phyloP scores from a whole-genome alignment of 331 rosid genomes.

The Acacia concinna region DNA sequence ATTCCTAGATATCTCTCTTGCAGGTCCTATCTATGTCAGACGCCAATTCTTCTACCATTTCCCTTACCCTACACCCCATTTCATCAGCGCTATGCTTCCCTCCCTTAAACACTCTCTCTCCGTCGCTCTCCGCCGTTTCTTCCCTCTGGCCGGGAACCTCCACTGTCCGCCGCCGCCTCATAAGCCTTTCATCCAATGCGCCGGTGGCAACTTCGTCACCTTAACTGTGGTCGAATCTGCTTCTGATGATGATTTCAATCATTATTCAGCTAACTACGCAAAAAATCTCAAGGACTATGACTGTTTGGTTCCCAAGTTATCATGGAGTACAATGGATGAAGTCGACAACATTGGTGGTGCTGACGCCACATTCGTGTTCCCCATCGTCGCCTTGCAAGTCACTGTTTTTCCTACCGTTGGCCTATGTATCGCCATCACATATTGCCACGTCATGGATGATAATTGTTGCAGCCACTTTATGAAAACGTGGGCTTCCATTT shows the following conservation, averaged over 20 bases:
- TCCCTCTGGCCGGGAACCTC: constrained; percentile 53
- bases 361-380: constrained; percentile 30
- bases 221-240: constrained; percentile 31
- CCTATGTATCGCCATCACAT: constrained; percentile 48
- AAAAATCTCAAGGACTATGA: constrained; percentile 23
- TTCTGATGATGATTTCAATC: constrained; percentile 23
- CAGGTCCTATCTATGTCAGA: constrained; percentile 20
- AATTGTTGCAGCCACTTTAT: constrained; percentile 40
- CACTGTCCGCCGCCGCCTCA: constrained; percentile 43
- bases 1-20: constrained; percentile 9
- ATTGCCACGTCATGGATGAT: constrained; percentile 51
- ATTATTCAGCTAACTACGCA: constrained; percentile 28
- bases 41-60: constrained; percentile 16
- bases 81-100: constrained; percentile 10
- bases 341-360: background rate
- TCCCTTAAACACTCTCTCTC: constrained; percentile 38
- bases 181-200: constrained; percentile 41
- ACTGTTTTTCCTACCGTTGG: constrained; percentile 43
- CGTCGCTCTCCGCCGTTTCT: constrained; percentile 36
- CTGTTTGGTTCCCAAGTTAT: constrained; percentile 38
- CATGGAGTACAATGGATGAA: background rate
- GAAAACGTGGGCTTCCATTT: constrained; percentile 52
- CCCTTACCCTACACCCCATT: background rate
- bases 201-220: constrained; percentile 14
- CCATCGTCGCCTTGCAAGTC: constrained; percentile 36